Evolutionary conservation across 139 green algal genomes (phyloP), one percentile per base, ranked within the genome.

Genomic region (Chlamydomonas schloesseri): DNA sequence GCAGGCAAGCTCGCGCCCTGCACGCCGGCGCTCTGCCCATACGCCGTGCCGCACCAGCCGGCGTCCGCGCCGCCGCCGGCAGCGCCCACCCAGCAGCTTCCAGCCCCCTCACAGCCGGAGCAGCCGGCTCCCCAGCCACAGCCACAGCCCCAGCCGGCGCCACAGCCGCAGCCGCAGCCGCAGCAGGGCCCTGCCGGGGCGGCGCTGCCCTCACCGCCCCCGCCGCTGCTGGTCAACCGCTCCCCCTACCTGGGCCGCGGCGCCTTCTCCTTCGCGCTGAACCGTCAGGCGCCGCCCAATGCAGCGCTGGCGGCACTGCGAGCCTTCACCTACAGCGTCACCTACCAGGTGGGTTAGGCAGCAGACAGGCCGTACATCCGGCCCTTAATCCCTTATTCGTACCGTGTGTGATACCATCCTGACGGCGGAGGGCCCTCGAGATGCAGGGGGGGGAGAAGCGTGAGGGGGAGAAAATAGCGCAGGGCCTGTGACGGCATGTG

Each of bases 231-330:
- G 5, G 37, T 75, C 21, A 84, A n/a, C 65, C 78, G 64, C 4
- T 62, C 62, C 67, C 79, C 79, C 46, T 85, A 85, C 79, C 26
- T 85, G 20, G 79, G 79, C 33, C 79, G 67, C 64, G 79, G 79
- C 9, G 79, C 79, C 14, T 69, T 77, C 31, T 69, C 79, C 8
- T 34, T 85, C 0, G 50, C 47, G 20, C 28, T 76, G 13, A 85
- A 76, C 79, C 79, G 79, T n/a, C 23, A 46, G 0, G 46, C 33
- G 50, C 29, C 67, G 3, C 67, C 79, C 11, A 73, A 85, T 67
- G 34, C 55, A 10, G 67, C 47, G 21, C 46, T 85, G 65, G 79
- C 67, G 4, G 31, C 47, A 21, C 47, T 76, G 79, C 79, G 79
- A 10, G n/a, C 79, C 36, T 76, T 77, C 65, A n/a, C 47, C 23